These are phyloP conservation scores for Ogataea siamensis DNA, from an alignment of 805 yeast species.

Conservation along the genomic window DNA sequence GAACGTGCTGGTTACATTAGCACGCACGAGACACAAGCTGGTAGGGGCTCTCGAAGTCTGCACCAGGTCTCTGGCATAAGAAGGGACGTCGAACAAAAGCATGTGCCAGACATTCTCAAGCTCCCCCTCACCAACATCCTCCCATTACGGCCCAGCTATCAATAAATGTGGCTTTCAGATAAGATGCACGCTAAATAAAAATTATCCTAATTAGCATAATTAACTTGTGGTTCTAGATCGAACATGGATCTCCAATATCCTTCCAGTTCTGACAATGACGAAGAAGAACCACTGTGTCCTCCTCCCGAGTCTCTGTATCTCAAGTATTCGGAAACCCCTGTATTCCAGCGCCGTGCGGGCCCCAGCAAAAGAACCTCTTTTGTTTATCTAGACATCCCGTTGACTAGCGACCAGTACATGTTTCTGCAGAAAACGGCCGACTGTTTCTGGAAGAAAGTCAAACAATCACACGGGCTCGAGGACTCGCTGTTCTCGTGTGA, in stretches of 20 bases:
- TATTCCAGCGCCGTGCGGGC: neutral
- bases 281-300: neutral
- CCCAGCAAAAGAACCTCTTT: conserved; percentile 8
- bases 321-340: conserved; percentile 14
- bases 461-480: neutral
- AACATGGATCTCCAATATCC: conserved; percentile 16
- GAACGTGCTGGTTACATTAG: too few species aligned
- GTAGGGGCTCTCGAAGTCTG: too few species aligned
- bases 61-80: too few species aligned
- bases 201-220: too few species aligned
- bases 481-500: conserved; percentile 5
- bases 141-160: too few species aligned
- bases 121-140: too few species aligned
- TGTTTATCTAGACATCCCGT: conserved; percentile 9
- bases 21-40: too few species aligned
- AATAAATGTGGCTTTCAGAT: too few species aligned
- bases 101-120: too few species aligned
- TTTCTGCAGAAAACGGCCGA: neutral
- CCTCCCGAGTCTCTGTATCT: conserved; percentile 12
- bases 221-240: too few species aligned
- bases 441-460: conserved; percentile 6
- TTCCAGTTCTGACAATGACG: conserved; percentile 10
- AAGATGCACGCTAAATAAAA: too few species aligned
- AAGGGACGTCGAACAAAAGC: too few species aligned
- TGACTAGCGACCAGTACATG: conserved; percentile 5